phyloP scores from a whole-genome alignment of 768 basidiomycete species.

The Boletus insuetus region DNA sequence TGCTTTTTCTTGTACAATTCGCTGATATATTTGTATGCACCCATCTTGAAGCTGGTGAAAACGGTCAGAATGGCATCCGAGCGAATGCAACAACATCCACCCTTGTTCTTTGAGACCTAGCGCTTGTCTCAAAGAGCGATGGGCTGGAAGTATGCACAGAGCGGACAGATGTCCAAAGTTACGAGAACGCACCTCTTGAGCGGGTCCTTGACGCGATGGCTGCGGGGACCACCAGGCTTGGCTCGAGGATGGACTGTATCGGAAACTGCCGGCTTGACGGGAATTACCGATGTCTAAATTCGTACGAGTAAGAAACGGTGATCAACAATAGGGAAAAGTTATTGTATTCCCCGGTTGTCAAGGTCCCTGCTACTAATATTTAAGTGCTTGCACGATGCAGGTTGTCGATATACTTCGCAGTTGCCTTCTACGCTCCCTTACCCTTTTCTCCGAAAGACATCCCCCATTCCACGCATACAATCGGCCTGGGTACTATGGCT shows the following conservation, averaged over 20 bases:
- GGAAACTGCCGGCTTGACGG: slow-evolving; percentile 25
- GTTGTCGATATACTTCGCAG: background rate
- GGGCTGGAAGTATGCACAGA: background rate
- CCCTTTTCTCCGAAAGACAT: background rate
- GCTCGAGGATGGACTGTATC: background rate
- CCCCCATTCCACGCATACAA: background rate
- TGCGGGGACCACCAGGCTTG: slow-evolving; percentile 1
- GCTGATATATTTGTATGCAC: slow-evolving; percentile 94
- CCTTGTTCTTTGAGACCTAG: slow-evolving; percentile 11
- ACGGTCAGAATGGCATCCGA: slow-evolving; percentile 22
- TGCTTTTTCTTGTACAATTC: slow-evolving; percentile 99
- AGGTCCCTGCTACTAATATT: slow-evolving; percentile 5
- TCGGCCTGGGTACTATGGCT: slow-evolving; percentile 15
- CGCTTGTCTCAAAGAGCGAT: slow-evolving; percentile 3
- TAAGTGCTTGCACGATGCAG: slow-evolving; percentile 13
- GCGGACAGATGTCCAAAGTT: background rate
- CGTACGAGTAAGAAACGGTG: background rate
- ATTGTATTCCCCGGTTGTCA: slow-evolving; percentile 21
- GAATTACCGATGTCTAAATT: slow-evolving; percentile 23
- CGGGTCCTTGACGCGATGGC: slow-evolving; percentile 18
- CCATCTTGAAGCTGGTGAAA: slow-evolving; percentile 60
- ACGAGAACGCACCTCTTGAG: slow-evolving; percentile 29
- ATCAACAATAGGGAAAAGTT: slow-evolving; percentile 18
- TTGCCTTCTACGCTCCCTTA: background rate
- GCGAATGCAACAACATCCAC: slow-evolving; percentile 21